These are phyloP conservation scores for Rhododendron vialii DNA, from an alignment of 148 eudicot genomes.

Conservation along the genomic window DNA sequence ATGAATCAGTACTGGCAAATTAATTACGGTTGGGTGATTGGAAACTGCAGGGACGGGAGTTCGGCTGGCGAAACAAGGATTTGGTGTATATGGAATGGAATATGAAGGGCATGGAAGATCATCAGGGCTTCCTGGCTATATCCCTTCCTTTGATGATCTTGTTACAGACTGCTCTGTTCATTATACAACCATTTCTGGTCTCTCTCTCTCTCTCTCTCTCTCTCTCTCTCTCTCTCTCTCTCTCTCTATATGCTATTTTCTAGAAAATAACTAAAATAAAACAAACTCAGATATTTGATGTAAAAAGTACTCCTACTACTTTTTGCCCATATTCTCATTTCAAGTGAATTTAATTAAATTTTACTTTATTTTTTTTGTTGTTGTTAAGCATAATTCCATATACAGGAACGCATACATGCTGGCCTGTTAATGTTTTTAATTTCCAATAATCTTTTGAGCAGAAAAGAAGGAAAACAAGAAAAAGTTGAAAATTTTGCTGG, in stretches of 20 bases:
- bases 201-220: not conserved
- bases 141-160: constrained; percentile 62
- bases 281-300: too few species aligned
- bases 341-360: not conserved
- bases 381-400: not conserved
- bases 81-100: constrained; percentile 79
- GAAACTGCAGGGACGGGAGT: constrained; percentile 43
- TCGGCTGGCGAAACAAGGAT: constrained; percentile 69
- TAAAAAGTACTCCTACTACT: too few species aligned
- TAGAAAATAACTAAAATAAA: too few species aligned
- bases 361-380: not conserved
- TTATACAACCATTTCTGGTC: constrained; percentile 65
- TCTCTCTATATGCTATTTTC: too few species aligned
- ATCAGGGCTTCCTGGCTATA: constrained; percentile 64
- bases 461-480: constrained; percentile 55
- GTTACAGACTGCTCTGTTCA: constrained; percentile 58
- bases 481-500: constrained; percentile 59
- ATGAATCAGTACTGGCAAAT: not conserved
- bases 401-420: not conserved
- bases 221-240: not conserved
- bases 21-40: not conserved
- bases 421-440: not conserved
- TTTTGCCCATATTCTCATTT: not conserved
- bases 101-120: constrained; percentile 93
- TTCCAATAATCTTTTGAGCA: constrained; percentile 13